Conservation (phyloP, 371 early-diverging fungal species). For the Mortierella sp. region DNA sequence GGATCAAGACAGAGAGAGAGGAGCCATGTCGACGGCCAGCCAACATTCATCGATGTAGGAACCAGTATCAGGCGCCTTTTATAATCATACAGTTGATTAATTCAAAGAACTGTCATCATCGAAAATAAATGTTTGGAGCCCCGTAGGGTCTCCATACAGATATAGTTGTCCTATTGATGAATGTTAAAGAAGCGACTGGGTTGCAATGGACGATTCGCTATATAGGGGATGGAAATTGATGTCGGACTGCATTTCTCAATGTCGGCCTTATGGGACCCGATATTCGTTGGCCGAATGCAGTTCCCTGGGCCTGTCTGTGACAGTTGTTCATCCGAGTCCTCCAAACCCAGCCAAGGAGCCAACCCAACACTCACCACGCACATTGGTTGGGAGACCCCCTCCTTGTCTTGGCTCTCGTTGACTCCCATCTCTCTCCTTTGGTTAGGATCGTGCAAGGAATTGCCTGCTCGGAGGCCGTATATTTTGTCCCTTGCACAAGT, state of each 20-base stretch:
- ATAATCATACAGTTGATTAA: constrained; percentile 35
- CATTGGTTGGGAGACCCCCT: no score
- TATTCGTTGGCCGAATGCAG: not conserved
- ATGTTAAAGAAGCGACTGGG: constrained; percentile 16
- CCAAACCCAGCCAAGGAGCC: no score
- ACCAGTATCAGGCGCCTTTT: constrained; percentile 24
- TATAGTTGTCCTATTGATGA: constrained; percentile 38
- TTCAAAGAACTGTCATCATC: constrained; percentile 29
- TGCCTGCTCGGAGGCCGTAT: no score
- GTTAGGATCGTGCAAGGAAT: no score
- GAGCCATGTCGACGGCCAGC: not conserved
- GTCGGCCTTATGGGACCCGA: no score
- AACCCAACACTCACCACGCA: no score
- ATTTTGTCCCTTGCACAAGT: no score
- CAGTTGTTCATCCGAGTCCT: constrained; percentile 29
- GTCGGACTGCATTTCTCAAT: no score
- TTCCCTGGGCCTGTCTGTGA: constrained; percentile 60
- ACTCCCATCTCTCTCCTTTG: no score
- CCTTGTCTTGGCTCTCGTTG: no score
- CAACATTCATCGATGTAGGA: constrained; percentile 15
- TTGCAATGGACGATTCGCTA: not conserved
- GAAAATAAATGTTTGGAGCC: constrained; percentile 31
- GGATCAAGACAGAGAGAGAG: constrained; percentile 6
- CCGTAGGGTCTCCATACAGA: constrained; percentile 30
- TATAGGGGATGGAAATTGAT: constrained; percentile 1